Evolutionary conservation across 1,284 basidiomycete genomes (phyloP), one percentile per base, ranked within the genome.

Genomic region (Trametes pubescens): DNA sequence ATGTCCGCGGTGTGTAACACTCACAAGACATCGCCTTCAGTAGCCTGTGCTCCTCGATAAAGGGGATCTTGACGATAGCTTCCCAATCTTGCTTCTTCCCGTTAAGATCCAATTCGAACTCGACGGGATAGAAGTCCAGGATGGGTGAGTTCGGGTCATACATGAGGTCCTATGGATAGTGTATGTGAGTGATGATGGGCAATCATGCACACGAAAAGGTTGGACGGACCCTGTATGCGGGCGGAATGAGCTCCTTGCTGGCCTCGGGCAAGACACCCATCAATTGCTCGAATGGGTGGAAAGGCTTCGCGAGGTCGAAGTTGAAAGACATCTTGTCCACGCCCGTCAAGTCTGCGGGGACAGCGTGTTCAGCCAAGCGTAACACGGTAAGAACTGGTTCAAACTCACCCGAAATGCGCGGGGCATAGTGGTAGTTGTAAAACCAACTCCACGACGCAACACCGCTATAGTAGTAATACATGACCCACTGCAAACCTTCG

Each of bases 61-160:
- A 99, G 0, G 98, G 98, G 71, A 99, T 99, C 80, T 99, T 99
- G 64, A 99, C 95, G 64, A 99, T 88, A 0, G 97, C 97, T 77
- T 99, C 98, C 98, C 98, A 99, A 38, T 98, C 96, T 72, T 92
- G 90, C 77, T 97, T 99, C 85, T 99, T 99, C 54, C 98, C 98
- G 73, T 99, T 99, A 74, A 98, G 80, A 79, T 99, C 98, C 68
- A 88, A 89, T 69, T 95, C 95, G 71, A 99, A 99, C 58, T 94
- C 88, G 16, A 81, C 70, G 0, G 98, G 98, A 76, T 99, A 99
- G 80, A 99, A 99, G 75, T 98, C 94, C 58, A 94, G 78, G 72
- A 99, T 98, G 0, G 95, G 88, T 5, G 97, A 99, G 64, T 86
- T 89, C 4, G 88, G 79, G 70, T 93, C 90, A 65, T 84, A 88